Percentiles rank a stretch among this genome's conserved stretches.
phyloP scores from a whole-genome alignment of 192 early-diverging fungal species.

The Backusella mclennaniae region DNA sequence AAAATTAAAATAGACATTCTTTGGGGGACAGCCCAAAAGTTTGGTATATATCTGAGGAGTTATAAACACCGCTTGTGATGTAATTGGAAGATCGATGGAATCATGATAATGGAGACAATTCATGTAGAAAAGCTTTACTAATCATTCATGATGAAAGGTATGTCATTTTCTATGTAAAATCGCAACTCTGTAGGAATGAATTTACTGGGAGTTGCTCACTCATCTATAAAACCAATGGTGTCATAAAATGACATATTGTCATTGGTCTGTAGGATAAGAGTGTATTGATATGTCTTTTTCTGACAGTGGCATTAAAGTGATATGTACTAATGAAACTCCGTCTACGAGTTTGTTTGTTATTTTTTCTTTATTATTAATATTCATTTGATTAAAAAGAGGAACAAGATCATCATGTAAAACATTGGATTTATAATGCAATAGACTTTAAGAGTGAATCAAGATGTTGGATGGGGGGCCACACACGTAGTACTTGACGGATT shows the following conservation, averaged over 20 bases:
- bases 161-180: background rate
- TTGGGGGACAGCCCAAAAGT: background rate
- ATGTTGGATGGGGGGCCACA: background rate
- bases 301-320: background rate
- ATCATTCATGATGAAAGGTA: background rate
- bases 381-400: background rate
- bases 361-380: background rate
- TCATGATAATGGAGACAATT: too few species aligned
- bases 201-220: background rate
- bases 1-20: background rate
- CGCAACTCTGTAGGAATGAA: background rate
- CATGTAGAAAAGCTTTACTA: background rate
- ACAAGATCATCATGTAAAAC: background rate
- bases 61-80: too few species aligned
- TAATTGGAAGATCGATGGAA: too few species aligned
- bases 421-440: background rate
- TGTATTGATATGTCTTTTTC: background rate
- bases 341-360: background rate
- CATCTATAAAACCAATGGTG: background rate
- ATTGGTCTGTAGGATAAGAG: background rate
- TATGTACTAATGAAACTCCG: background rate
- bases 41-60: too few species aligned
- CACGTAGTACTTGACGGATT: background rate
- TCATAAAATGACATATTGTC: background rate
- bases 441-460: background rate